Evolutionary conservation across 2,329 filamentous ascomycete species (phyloP).

Genomic region (Leptographium lundbergii): DNA sequence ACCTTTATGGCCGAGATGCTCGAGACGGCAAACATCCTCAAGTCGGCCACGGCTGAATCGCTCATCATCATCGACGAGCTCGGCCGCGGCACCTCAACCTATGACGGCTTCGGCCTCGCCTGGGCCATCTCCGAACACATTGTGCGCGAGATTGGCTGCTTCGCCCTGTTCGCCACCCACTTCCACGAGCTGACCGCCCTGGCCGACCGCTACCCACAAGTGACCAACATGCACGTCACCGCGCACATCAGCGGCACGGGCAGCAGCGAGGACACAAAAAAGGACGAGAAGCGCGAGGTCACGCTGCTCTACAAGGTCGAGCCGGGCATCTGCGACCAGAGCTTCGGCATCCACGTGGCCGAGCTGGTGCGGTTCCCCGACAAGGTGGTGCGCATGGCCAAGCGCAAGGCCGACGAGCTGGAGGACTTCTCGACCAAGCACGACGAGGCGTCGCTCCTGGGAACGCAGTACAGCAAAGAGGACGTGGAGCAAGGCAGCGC

Average conservation of each 20-base stretch:
- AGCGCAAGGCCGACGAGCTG: constrained; percentile 92
- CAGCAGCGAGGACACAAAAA: constrained; percentile 10
- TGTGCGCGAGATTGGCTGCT: constrained; percentile 86
- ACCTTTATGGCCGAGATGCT: constrained; percentile 99
- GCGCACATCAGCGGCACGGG: constrained; percentile 63
- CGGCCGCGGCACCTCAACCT: constrained; percentile 90
- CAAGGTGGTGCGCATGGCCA: constrained; percentile 98
- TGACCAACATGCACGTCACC: constrained; percentile 88
- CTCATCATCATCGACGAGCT: constrained; percentile 98
- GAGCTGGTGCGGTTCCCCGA: constrained; percentile 92
- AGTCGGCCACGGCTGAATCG: constrained; percentile 87
- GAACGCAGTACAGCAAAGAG: constrained; percentile 57
- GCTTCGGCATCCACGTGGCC: constrained; percentile 95
- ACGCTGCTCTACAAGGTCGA: constrained; percentile 95
- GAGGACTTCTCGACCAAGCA: constrained; percentile 86
- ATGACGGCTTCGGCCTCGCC: constrained; percentile 95
- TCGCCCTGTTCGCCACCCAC: constrained; percentile 90
- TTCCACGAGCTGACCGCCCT: constrained; percentile 96
- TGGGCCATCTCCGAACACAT: constrained; percentile 99
- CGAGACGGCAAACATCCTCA: constrained; percentile 95
- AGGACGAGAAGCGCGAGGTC: constrained; percentile 60
- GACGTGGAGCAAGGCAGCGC: constrained; percentile 83
- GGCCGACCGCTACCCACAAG: constrained; percentile 73
- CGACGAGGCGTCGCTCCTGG: constrained; percentile 35
- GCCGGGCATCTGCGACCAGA: constrained; percentile 90